Conservation (phyloP, 139 green algal species). For the Chlorella sp. region DNA sequence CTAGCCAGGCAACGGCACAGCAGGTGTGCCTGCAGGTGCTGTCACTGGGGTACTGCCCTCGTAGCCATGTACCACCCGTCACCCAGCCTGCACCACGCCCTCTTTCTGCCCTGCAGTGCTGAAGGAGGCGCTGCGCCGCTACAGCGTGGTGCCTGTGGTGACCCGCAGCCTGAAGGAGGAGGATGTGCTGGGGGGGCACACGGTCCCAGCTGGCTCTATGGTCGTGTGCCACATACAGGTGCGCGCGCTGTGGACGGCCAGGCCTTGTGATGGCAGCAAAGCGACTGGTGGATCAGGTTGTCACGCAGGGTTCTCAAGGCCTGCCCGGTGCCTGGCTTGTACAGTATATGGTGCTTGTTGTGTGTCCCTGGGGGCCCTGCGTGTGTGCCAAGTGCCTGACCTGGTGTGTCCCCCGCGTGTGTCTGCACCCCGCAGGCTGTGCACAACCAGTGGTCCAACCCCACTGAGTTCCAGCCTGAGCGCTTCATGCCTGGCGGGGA, state of each 20-base stretch:
- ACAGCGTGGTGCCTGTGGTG: constrained; percentile 87
- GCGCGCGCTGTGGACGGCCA: neutral
- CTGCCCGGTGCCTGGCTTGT: neutral
- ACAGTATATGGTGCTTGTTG: neutral
- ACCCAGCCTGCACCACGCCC: no score
- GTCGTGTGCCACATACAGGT: constrained; percentile 57
- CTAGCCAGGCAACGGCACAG: no score
- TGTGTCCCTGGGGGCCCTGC: no score
- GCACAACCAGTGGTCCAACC: constrained; percentile 77
- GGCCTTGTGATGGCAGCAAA: neutral
- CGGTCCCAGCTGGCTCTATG: constrained; percentile 61
- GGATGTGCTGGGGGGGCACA: constrained; percentile 63
- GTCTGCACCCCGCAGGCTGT: no score
- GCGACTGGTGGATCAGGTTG: neutral
- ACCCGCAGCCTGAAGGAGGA: constrained; percentile 57
- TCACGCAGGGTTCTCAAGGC: neutral
- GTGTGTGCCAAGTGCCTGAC: no score
- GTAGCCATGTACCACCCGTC: no score
- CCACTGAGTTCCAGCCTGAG: constrained; percentile 65
- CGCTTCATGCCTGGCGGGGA: constrained; percentile 82
- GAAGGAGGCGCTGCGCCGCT: no score
- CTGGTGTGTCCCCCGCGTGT: no score
- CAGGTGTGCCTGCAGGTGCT: no score
- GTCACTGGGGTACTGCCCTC: no score
- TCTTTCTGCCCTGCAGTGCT: no score